A percentile compares a stretch with the other conserved stretches of the same genome.
Conservation (phyloP, 768 basidiomycete genomes). For the Hypholoma sublateritium region DNA sequence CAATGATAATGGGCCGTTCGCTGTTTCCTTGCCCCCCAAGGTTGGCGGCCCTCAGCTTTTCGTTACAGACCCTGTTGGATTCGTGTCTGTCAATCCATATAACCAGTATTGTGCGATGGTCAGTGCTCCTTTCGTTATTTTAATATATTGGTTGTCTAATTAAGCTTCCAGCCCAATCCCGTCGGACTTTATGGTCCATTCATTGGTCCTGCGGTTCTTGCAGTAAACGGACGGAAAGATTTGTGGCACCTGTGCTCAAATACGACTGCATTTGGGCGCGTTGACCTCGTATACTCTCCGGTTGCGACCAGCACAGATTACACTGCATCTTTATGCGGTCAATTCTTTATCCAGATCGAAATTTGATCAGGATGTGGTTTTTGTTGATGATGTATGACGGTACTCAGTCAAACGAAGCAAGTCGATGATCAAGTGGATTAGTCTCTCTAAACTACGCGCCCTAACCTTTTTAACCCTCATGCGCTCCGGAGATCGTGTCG, state of each 20-base stretch:
- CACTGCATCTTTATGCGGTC: not conserved
- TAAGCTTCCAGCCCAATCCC: constrained; percentile 13
- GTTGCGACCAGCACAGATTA: constrained; percentile 1
- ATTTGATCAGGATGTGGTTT: not conserved
- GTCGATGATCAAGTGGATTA: too few species aligned
- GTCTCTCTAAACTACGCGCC: too few species aligned
- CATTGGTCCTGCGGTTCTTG: constrained; percentile 14
- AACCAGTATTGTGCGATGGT: constrained; percentile 7
- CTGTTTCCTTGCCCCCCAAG: not conserved
- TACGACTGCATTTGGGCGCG: not conserved
- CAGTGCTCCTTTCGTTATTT: not conserved
- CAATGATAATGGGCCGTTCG: too few species aligned
- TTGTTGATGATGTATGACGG: not conserved
- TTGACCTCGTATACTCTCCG: constrained; percentile 2
- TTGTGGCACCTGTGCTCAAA: constrained; percentile 5
- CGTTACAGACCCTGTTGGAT: not conserved
- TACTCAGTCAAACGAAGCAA: too few species aligned
- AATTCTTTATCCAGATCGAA: not conserved
- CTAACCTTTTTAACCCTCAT: too few species aligned
- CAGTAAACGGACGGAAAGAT: constrained; percentile 10
- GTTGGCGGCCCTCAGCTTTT: constrained; percentile 2
- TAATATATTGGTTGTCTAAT: not conserved
- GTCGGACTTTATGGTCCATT: constrained; percentile 9
- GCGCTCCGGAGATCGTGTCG: too few species aligned
- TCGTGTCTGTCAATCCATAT: not conserved